Conservation (phyloP, 2,329 filamentous ascomycete genomes). For the Biscogniauxia mediterranea region DNA sequence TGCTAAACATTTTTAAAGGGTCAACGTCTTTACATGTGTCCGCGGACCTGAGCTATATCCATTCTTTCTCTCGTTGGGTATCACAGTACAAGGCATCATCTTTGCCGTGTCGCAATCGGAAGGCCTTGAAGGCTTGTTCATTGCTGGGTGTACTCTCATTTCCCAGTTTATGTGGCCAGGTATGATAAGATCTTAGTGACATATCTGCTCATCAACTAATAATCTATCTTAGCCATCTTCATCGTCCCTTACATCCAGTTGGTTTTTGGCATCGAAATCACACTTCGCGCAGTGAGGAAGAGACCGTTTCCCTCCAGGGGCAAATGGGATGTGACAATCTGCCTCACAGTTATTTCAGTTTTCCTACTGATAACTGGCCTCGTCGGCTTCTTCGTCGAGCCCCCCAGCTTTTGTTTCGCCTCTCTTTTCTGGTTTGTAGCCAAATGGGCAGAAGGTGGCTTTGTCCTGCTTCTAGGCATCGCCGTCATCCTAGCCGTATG, state of each 20-base stretch:
- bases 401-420: constrained; percentile 62
- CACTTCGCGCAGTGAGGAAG: constrained; percentile 52
- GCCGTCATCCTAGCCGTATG: constrained; percentile 49
- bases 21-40: constrained; percentile 41
- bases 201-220: constrained; percentile 23
- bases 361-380: constrained; percentile 57
- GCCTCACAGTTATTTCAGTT: constrained; percentile 49
- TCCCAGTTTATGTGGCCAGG: constrained; percentile 61
- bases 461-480: constrained; percentile 52
- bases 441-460: constrained; percentile 56
- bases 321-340: constrained; percentile 60
- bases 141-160: constrained; percentile 50
- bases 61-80: constrained; percentile 55
- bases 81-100: constrained; percentile 55
- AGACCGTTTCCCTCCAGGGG: constrained; percentile 57
- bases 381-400: constrained; percentile 53
- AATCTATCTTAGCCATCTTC: constrained; percentile 53
- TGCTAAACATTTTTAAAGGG: constrained; percentile 23
- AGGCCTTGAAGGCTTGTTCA: constrained; percentile 51
- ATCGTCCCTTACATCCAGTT: constrained; percentile 65
- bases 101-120: constrained; percentile 57
- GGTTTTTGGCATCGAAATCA: constrained; percentile 62
- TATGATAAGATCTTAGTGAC: constrained; percentile 32
- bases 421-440: constrained; percentile 67
- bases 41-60: constrained; percentile 51